Conservation (phyloP, 768 basidiomycete species). For the Chalciporus sphaerocephalus region DNA sequence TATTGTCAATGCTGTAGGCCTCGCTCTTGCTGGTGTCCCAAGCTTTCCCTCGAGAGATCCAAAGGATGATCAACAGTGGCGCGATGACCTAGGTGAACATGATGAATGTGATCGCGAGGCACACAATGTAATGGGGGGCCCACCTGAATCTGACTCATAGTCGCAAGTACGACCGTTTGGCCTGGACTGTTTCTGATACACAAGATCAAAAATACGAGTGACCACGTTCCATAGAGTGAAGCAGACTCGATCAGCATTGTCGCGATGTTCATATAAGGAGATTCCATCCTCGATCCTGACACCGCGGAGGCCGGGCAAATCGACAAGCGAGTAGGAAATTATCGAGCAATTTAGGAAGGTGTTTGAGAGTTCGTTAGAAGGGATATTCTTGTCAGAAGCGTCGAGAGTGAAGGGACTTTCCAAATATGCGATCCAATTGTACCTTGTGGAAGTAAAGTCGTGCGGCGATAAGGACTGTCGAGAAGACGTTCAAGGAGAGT, state of each 20-base stretch:
- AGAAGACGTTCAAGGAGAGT: constrained; percentile 22
- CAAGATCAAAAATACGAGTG: constrained; percentile 20
- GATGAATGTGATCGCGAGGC: not conserved
- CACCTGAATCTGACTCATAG: constrained; percentile 23
- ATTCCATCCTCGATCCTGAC: constrained; percentile 11
- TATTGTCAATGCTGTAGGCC: not conserved
- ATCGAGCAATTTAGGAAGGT: not conserved
- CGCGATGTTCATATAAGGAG: constrained; percentile 23
- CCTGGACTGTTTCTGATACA: constrained; percentile 12
- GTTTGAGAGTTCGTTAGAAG: not conserved
- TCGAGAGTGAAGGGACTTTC: constrained; percentile 13
- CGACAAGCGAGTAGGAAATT: not conserved
- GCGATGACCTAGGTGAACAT: constrained; percentile 17
- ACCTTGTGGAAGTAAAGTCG: constrained; percentile 26
- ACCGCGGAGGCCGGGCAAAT: not conserved
- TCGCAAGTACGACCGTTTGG: constrained; percentile 21
- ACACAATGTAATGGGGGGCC: not conserved
- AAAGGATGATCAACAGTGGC: constrained; percentile 24
- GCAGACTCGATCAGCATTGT: constrained; percentile 25
- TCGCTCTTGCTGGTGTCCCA: constrained; percentile 8
- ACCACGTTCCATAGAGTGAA: constrained; percentile 23
- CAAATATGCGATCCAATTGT: constrained; percentile 22
- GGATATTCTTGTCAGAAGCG: not conserved
- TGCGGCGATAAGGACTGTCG: constrained; percentile 19
- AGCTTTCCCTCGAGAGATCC: constrained; percentile 19